These are phyloP conservation scores for Decorospora gaudefroyi DNA, from an alignment of 2,329 filamentous ascomycete genomes.

Conservation along the genomic window DNA sequence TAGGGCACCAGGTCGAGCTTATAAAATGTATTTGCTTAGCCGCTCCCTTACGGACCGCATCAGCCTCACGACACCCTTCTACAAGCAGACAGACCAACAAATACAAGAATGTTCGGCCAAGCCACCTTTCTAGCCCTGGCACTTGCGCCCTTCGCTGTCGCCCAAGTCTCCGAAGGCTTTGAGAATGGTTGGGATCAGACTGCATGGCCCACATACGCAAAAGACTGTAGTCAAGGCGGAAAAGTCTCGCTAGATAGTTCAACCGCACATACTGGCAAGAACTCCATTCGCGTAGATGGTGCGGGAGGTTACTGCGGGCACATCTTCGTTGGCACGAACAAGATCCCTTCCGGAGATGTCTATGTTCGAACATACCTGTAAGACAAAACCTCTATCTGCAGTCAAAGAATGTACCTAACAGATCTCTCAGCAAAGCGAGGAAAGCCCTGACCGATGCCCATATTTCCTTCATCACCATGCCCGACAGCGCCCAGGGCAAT, in stretches of 20 bases:
- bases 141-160: slow-evolving; percentile 55
- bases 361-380: slow-evolving; percentile 63
- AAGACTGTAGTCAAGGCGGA: slow-evolving; percentile 64
- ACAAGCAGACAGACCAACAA: background rate
- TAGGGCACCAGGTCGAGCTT: slow-evolving; percentile 1
- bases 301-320: slow-evolving; percentile 61
- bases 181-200: slow-evolving; percentile 63
- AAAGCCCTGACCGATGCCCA: slow-evolving; percentile 63
- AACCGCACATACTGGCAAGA: slow-evolving; percentile 61
- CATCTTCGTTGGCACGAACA: slow-evolving; percentile 64
- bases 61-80: background rate
- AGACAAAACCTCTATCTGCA: slow-evolving; percentile 37
- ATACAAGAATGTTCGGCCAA: slow-evolving; percentile 51
- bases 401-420: background rate
- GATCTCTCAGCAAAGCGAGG: slow-evolving; percentile 55
- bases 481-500: slow-evolving; percentile 59
- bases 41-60: slow-evolving; percentile 3
- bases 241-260: slow-evolving; percentile 61
- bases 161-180: slow-evolving; percentile 61
- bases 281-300: slow-evolving; percentile 75
- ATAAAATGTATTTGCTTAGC: slow-evolving; percentile 11
- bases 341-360: slow-evolving; percentile 61
- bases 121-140: slow-evolving; percentile 54
- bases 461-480: slow-evolving; percentile 68
- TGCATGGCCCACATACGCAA: slow-evolving; percentile 63